Conservation (phyloP, 306 rosid species). For the Hippophae tibetana region DNA sequence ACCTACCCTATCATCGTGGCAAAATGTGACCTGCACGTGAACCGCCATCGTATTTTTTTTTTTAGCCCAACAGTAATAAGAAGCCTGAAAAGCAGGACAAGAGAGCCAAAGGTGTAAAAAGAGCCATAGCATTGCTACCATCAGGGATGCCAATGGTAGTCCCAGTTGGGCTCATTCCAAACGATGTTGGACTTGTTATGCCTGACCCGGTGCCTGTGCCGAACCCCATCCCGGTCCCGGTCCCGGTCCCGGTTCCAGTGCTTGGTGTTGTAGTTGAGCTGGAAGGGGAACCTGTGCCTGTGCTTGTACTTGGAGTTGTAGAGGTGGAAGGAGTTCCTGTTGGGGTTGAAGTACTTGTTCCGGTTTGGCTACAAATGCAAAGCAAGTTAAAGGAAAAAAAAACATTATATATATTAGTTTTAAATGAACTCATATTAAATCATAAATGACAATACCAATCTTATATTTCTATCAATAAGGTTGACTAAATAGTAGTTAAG, state of each 20-base stretch:
- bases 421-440: no score
- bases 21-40: no score
- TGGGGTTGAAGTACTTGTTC: slow-evolving; percentile 31
- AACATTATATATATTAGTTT: no score
- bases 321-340: slow-evolving; percentile 23
- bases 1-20: no score
- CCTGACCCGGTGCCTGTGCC: slow-evolving; percentile 11
- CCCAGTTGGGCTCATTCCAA: slow-evolving; percentile 60
- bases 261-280: slow-evolving; percentile 10
- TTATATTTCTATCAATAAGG: no score
- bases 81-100: slow-evolving; percentile 22
- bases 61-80: slow-evolving; percentile 24
- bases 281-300: slow-evolving; percentile 16
- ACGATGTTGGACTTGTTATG: slow-evolving; percentile 25
- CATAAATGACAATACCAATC: no score
- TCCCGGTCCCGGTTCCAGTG: background rate
- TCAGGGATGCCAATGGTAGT: slow-evolving; percentile 23
- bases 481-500: no score
- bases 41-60: no score
- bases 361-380: slow-evolving; percentile 42
- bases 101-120: slow-evolving; percentile 11
- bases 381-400: background rate
- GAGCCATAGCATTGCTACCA: slow-evolving; percentile 16
- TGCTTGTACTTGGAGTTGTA: slow-evolving; percentile 6
- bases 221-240: slow-evolving; percentile 4